Evolutionary conservation across 805 yeast genomes (phyloP), one percentile per base, ranked within the genome.

Genomic region (Gaillardinia entomophila): DNA sequence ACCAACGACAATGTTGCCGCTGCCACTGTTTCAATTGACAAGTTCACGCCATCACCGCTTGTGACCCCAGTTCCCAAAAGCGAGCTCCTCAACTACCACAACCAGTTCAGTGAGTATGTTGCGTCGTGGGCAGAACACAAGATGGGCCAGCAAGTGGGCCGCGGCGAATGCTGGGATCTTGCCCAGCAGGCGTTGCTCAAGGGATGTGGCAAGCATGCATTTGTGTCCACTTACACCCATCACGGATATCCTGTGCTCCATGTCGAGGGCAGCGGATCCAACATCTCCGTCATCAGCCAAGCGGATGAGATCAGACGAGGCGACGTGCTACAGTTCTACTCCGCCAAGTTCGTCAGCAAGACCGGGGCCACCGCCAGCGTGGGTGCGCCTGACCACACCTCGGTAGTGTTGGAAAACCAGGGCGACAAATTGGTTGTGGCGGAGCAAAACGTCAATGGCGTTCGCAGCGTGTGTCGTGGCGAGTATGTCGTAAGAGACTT

Each of bases 141-240:
- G 14, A 41, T 55, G 20, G 78, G 78, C 6, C 56, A 62, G 30
- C 50, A 53, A 31, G 77, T 75, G 8, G 79, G 77, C 2, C 49
- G 65, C 25, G 82, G 82, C 5, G 80, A 75, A 42, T 75, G 82
- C 42, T 75, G 80, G 80, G 76, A 76, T 22, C 60, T 75, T 36
- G 81, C 79, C 0, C 68, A 62, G 32, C 73, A 72, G 30, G 78
- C 80, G 0, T 53, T 75, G 26, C 49, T 56, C 30, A 68, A 71
- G 37, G 75, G 76, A 0, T 74, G 80, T 46, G 80, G 80, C 0
- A 71, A 65, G 18, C 75, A 73, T 45, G 79, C 81, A 1, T 73
- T 75, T 50, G 68, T 73, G 2, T 68, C 75, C 12, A 54, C 62
- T 12, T 72, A 71, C 12, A 44, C 49, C 11, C 60, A 51, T 15